Percentiles rank a stretch among this genome's conserved stretches.
Evolutionary conservation across 73 alveolate species (phyloP).

Genomic region (Stentor coeruleus): DNA sequence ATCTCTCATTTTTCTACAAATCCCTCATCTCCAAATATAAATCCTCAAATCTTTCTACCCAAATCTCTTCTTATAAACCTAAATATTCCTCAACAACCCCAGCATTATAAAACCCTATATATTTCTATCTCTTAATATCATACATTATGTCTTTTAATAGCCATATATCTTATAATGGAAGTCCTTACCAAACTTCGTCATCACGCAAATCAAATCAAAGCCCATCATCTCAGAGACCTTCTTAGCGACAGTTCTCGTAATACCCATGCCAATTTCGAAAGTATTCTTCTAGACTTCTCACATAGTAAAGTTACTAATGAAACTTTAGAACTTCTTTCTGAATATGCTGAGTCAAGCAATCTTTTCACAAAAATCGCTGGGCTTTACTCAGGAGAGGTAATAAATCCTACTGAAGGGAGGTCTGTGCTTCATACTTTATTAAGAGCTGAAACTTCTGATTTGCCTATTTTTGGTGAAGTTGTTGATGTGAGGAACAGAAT

Average conservation of each 20-base stretch:
- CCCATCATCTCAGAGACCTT: conserved; percentile 39
- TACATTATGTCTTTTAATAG: not conserved
- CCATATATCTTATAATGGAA: not conserved
- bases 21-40: too few relatives aligned
- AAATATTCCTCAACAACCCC: too few relatives aligned
- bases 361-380: conserved; percentile 46
- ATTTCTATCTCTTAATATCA: too few relatives aligned
- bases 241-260: conserved; percentile 33
- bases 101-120: too few relatives aligned
- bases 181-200: not conserved
- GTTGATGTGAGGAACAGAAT: conserved; percentile 59
- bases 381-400: conserved; percentile 59
- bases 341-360: conserved; percentile 43
- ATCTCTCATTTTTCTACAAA: too few relatives aligned
- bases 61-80: too few relatives aligned
- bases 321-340: conserved; percentile 29
- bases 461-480: conserved; percentile 47
- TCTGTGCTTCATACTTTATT: conserved; percentile 87
- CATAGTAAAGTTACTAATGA: conserved; percentile 55
- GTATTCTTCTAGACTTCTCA: conserved; percentile 56
- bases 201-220: not conserved
- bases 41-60: too few relatives aligned
- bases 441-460: conserved; percentile 50
- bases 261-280: conserved; percentile 23
- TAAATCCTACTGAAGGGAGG: conserved; percentile 81